Conservation (phyloP, 148 eudicot genomes). For the Dysphania ambrosioides region DNA sequence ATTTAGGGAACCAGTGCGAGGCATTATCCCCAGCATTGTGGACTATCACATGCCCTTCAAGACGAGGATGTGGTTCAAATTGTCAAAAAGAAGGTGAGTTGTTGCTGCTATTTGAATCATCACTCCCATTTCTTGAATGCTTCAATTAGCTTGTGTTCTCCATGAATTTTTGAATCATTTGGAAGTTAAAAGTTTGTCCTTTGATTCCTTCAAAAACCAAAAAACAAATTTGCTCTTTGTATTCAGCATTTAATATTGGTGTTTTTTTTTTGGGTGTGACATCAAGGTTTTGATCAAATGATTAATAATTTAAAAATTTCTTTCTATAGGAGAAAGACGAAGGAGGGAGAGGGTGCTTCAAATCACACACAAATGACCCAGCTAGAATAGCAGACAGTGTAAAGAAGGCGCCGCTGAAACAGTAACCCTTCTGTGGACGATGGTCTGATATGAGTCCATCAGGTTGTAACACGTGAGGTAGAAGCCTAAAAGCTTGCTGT, state of each 20-base stretch:
- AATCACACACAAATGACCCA: constrained; percentile 82
- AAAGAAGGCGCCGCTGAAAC: constrained; percentile 95
- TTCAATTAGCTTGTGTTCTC: background rate
- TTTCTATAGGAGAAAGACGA: constrained; percentile 71
- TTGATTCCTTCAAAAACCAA: background rate
- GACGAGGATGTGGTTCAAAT: constrained; percentile 99
- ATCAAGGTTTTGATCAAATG: background rate
- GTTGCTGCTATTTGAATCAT: background rate
- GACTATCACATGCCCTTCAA: constrained; percentile 71
- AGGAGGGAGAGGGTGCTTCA: constrained; percentile 92
- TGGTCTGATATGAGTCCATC: background rate
- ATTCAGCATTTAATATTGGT: no score
- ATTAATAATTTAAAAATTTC: background rate
- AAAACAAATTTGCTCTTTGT: no score
- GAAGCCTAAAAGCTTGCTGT: constrained; percentile 6
- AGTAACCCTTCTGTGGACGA: background rate
- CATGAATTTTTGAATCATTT: background rate
- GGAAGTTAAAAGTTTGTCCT: background rate
- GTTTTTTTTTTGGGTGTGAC: no score
- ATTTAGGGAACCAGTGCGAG: constrained; percentile 93
- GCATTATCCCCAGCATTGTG: constrained; percentile 98
- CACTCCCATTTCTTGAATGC: background rate
- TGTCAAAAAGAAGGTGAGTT: constrained; percentile 87
- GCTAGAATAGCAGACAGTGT: constrained; percentile 83
- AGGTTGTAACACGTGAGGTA: constrained; percentile 1